Evolutionary conservation across 139 green algal species (phyloP), one percentile per base, ranked within the genome.

Genomic region (Prasinococcaceae sp.): DNA sequence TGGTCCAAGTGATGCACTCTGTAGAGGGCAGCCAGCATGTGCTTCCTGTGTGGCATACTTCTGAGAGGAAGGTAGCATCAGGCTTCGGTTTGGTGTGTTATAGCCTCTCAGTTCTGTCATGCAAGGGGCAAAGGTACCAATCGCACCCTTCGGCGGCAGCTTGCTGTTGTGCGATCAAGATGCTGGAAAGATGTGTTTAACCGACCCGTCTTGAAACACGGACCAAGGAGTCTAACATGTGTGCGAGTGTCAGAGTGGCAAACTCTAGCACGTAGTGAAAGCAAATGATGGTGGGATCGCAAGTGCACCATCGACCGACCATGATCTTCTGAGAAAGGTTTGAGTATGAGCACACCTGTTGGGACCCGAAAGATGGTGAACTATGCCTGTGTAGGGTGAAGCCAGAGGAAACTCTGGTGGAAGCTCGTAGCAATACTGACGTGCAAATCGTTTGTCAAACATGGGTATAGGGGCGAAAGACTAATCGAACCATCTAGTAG

Each of bases 401-500:
- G 79, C 77, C 79, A 87, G 79, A 81, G 77, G 81, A 90, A 88
- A 89, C 76, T 82, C 80, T 85, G 78, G 79, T 90, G 81, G 81
- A 90, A 75, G 81, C 79, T 86, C 81, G 81, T 84, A 90, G 79
- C 80, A 80, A 79, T 88, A 77, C 82, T 89, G 80, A 92, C 80
- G 82, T 92, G 82, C 82, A 92, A 93, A 93, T 93, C 81, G 83
- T 78, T 92, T 81, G 82, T 88, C 81, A 65, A 76, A 92, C 75
- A 87, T 92, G 76, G 78, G 83, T 90, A 92, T 92, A 90, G 81
- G 83, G 82, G 83, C 83, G 83, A 92, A 92, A 92, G 83, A 92
- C 83, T 92, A 92, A 92, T 92, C 82, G 82, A 92, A 92, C 82
- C 79, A 88, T 89, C 74, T 87, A 92, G 80, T 92, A 92, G 82